Conservation (phyloP, 192 early-diverging fungal genomes). For the Chytriomyces sp. region DNA sequence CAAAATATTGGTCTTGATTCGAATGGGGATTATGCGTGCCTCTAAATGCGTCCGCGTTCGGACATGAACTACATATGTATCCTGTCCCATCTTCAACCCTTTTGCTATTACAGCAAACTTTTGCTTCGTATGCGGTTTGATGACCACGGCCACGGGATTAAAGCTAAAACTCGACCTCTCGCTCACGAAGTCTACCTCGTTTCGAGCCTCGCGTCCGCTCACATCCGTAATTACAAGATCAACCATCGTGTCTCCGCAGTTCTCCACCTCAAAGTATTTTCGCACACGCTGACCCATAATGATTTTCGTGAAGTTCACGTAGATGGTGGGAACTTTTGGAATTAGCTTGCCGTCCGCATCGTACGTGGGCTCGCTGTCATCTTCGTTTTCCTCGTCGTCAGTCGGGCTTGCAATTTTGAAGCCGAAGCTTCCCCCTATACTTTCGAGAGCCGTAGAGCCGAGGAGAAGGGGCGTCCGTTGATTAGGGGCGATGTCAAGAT, state of each 20-base stretch:
- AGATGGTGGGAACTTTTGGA: slow-evolving; percentile 36
- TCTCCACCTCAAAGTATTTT: slow-evolving; percentile 59
- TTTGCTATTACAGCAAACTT: slow-evolving; percentile 48
- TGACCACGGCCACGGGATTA: slow-evolving; percentile 31
- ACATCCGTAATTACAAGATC: slow-evolving; percentile 41
- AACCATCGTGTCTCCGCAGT: slow-evolving; percentile 56
- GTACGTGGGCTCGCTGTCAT: slow-evolving; percentile 10
- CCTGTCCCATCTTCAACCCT: slow-evolving; percentile 48
- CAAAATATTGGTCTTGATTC: slow-evolving; percentile 42
- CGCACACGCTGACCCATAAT: slow-evolving; percentile 36
- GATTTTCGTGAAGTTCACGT: slow-evolving; percentile 51
- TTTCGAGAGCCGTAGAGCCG: slow-evolving; percentile 33
- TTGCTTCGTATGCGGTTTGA: slow-evolving; percentile 50
- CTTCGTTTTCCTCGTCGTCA: slow-evolving; percentile 19
- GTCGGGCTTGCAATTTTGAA: slow-evolving; percentile 30
- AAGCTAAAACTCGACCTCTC: slow-evolving; percentile 41
- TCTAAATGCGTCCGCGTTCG: slow-evolving; percentile 47
- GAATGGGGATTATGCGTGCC: slow-evolving; percentile 47
- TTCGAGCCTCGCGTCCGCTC: slow-evolving; percentile 26
- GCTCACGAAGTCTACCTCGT: slow-evolving; percentile 11
- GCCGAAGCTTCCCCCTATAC: slow-evolving; percentile 38
- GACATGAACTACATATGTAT: slow-evolving; percentile 39
- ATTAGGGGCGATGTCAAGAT: slow-evolving; percentile 26
- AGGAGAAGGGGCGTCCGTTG: slow-evolving; percentile 29
- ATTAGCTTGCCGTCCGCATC: background rate